Evolutionary conservation across 352 stramenopile genomes (phyloP).

Genomic region (Pythium scleroteichum): DNA sequence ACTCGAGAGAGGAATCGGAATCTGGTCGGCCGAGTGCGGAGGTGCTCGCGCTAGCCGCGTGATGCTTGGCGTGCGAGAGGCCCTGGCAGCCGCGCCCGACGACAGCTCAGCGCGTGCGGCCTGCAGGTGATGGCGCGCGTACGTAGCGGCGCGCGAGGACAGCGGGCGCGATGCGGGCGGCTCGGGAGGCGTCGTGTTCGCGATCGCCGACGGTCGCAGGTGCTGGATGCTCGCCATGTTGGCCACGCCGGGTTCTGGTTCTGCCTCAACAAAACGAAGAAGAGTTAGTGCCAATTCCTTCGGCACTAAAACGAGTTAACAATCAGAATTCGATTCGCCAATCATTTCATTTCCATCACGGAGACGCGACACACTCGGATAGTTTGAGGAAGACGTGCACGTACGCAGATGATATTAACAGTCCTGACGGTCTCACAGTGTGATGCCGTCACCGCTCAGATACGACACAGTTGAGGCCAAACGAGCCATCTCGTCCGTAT

Average conservation of each 20-base stretch:
- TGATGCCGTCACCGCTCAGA: conserved; percentile 71
- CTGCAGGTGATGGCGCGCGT: conserved; percentile 3
- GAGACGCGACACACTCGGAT: not conserved
- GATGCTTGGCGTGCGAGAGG: conserved; percentile 1
- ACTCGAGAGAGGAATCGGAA: conserved; percentile 1
- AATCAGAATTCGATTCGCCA: not conserved
- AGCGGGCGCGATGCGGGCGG: not conserved
- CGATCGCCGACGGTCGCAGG: not conserved
- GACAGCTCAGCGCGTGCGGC: conserved; percentile 4
- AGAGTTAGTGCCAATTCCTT: not conserved
- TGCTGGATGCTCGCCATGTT: conserved; percentile 22
- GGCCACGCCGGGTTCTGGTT: conserved; percentile 1
- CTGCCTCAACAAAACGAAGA: conserved; percentile 8
- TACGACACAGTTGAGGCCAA: conserved; percentile 58
- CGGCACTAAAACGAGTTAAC: not conserved
- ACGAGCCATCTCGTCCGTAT: conserved; percentile 59
- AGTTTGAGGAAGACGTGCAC: not conserved
- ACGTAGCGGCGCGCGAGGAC: not conserved
- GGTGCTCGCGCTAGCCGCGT: conserved; percentile 1
- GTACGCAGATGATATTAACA: not conserved
- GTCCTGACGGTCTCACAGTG: conserved; percentile 33
- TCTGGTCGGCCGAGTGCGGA: conserved; percentile 6
- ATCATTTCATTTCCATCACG: not conserved
- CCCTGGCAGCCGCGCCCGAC: conserved; percentile 1
- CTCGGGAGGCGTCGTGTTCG: conserved; percentile 8